phyloP scores from a whole-genome alignment of 257 asterid species.

The Avicennia marina region DNA sequence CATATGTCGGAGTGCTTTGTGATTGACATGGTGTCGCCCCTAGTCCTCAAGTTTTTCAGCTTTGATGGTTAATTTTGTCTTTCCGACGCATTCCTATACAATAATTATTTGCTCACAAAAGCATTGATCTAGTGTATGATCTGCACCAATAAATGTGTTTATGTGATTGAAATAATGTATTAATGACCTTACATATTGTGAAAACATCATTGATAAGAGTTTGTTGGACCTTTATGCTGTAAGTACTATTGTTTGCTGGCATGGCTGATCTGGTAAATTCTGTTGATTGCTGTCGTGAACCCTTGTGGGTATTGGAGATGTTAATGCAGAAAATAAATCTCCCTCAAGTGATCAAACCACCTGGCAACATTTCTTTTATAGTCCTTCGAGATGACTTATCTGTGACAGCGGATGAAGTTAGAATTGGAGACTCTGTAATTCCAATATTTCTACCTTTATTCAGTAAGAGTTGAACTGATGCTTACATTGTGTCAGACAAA shows the following conservation, averaged over 20 bases:
- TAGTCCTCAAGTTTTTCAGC: neutral
- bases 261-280: neutral
- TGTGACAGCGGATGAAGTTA: neutral
- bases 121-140: constrained; percentile 1
- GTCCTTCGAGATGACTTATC: neutral
- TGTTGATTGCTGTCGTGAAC: neutral
- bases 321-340: neutral
- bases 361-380: neutral
- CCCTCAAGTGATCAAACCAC: neutral
- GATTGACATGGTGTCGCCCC: constrained; percentile 11
- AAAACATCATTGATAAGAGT: neutral
- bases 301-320: neutral
- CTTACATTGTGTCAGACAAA: no score
- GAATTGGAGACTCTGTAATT: constrained; percentile 1
- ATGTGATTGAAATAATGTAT: constrained; percentile 8
- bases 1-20: constrained; percentile 41
- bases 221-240: neutral
- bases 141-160: constrained; percentile 2
- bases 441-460: neutral
- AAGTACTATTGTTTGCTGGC: neutral
- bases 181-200: constrained; percentile 8
- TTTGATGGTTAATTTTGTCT: neutral
- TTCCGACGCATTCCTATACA: constrained; percentile 4
- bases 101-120: neutral
- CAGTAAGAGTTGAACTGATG: no score